Percentiles rank a stretch among this genome's conserved stretches.
These are phyloP conservation scores for Gaillardinia entomophila DNA, from an alignment of 805 yeast genomes.

Conservation along the genomic window DNA sequence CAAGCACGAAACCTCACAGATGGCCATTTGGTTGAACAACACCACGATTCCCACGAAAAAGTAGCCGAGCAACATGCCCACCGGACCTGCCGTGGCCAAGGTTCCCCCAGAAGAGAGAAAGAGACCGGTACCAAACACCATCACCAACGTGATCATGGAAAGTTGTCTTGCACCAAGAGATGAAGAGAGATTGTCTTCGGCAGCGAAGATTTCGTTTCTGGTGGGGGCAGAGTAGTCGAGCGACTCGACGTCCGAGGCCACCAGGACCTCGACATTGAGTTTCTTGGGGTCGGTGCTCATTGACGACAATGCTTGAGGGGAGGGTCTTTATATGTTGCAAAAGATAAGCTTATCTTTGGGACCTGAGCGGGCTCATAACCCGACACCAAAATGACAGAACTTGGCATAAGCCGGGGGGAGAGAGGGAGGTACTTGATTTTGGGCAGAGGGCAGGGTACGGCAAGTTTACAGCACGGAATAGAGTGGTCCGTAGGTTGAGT, in stretches of 20 bases:
- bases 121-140: slow-evolving; percentile 12
- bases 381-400: too few species aligned
- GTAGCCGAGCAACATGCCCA: slow-evolving; percentile 11
- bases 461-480: too few species aligned
- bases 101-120: slow-evolving; percentile 13
- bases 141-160: slow-evolving; percentile 1
- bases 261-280: not conserved
- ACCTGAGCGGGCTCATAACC: too few species aligned
- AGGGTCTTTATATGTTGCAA: too few species aligned
- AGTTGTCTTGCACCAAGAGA: not conserved
- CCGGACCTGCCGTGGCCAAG: slow-evolving; percentile 13
- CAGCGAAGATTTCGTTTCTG: not conserved
- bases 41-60: slow-evolving; percentile 6
- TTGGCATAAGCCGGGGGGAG: too few species aligned
- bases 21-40: slow-evolving; percentile 25
- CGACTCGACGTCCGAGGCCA: not conserved
- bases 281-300: not conserved
- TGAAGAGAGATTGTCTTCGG: not conserved
- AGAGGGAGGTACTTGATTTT: too few species aligned
- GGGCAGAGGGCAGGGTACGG: too few species aligned
- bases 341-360: too few species aligned
- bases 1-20: slow-evolving; percentile 32
- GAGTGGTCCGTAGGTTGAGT: too few species aligned
- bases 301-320: too few species aligned
- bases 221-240: not conserved